These are phyloP conservation scores for Euphorbia tirucalli DNA, from an alignment of 345 rosid species.

Conservation along the genomic window DNA sequence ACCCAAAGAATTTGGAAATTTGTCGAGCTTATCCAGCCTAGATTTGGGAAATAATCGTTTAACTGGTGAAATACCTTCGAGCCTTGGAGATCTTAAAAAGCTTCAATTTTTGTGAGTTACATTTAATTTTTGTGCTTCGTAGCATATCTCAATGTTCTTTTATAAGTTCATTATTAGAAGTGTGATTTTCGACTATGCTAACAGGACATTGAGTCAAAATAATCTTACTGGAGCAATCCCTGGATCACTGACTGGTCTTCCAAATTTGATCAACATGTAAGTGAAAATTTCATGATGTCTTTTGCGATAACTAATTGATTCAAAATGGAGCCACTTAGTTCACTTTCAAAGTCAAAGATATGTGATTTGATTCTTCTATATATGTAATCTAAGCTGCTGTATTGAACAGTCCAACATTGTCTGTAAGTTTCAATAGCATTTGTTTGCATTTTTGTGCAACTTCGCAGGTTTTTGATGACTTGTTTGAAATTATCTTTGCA, in stretches of 20 bases:
- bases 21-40: conserved; percentile 75
- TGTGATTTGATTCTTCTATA: conserved; percentile 8
- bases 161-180: background rate
- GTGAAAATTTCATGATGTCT: conserved; percentile 26
- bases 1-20: conserved; percentile 83
- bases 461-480: conserved; percentile 17
- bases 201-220: conserved; percentile 86
- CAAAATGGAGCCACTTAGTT: background rate
- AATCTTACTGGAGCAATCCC: conserved; percentile 79
- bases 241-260: conserved; percentile 56
- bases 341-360: background rate
- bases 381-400: background rate
- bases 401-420: background rate
- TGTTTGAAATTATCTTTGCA: conserved; percentile 38
- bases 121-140: conserved; percentile 12
- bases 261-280: conserved; percentile 71
- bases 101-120: conserved; percentile 90
- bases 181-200: conserved; percentile 17
- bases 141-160: conserved; percentile 8
- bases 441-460: background rate
- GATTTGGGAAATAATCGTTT: conserved; percentile 85
- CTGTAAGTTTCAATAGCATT: background rate
- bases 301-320: background rate
- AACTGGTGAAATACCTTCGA: conserved; percentile 73
- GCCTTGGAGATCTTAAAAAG: conserved; percentile 75